A percentile compares a stretch with the other conserved stretches of the same genome.
Conservation (phyloP, 495 filamentous ascomycete genomes). For the Penicillium paradoxum region DNA sequence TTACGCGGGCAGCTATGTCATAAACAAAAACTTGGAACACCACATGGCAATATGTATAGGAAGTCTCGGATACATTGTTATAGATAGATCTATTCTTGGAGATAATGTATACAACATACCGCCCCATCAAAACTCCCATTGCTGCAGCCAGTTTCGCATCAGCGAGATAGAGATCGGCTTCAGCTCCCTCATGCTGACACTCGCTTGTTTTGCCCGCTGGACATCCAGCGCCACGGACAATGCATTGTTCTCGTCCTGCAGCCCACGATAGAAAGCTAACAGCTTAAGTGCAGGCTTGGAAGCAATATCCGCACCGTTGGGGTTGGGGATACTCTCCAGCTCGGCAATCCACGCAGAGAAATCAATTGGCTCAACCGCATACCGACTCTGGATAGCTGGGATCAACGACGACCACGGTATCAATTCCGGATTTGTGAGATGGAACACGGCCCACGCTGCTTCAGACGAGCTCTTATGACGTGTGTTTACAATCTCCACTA, state of each 20-base stretch:
- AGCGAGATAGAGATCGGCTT: slow-evolving; percentile 13
- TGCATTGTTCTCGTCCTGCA: slow-evolving; percentile 8
- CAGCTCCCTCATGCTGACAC: slow-evolving; percentile 19
- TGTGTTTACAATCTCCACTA: slow-evolving; percentile 17
- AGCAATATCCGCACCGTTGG: slow-evolving; percentile 11
- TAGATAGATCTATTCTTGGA: background rate
- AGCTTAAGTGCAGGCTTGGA: slow-evolving; percentile 26
- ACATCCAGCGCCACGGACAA: slow-evolving; percentile 20
- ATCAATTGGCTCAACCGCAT: slow-evolving; percentile 12
- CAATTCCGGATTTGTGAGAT: slow-evolving; percentile 24
- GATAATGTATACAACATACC: background rate
- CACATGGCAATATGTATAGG: background rate
- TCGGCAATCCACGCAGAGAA: slow-evolving; percentile 21
- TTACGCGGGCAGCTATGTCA: background rate
- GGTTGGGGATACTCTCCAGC: slow-evolving; percentile 18
- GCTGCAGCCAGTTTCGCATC: slow-evolving; percentile 23
- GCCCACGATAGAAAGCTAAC: slow-evolving; percentile 21
- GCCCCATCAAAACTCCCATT: slow-evolving; percentile 20
- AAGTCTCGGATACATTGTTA: background rate
- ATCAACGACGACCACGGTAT: slow-evolving; percentile 23
- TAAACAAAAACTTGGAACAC: background rate
- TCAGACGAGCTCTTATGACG: slow-evolving; percentile 7
- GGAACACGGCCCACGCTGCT: slow-evolving; percentile 15
- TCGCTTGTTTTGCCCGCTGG: slow-evolving; percentile 14
- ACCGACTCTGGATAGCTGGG: slow-evolving; percentile 11